Conservation (phyloP, 2,329 filamentous ascomycete species). For the Aureobasidium mangrovei region DNA sequence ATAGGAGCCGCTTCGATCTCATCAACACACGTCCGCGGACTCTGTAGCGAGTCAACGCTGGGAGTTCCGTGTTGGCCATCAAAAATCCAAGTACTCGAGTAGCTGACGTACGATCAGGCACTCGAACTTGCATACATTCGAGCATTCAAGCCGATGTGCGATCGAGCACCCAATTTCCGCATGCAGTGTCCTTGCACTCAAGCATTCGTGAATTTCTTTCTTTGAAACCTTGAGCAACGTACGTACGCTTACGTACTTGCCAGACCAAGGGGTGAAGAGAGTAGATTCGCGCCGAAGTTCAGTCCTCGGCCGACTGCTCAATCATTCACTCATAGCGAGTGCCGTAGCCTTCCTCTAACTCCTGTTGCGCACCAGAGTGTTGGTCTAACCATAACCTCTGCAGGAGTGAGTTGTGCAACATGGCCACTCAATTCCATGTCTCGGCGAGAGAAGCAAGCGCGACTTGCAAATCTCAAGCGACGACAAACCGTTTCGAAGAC, state of each 20-base stretch:
- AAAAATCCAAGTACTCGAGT: no score
- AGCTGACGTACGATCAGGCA: no score
- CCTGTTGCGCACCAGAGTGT: not conserved
- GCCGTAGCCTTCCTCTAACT: not conserved
- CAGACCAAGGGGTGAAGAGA: no score
- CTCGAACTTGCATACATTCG: no score
- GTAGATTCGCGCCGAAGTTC: no score
- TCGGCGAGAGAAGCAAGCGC: not conserved
- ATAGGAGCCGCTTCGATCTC: not conserved
- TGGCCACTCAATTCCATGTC: not conserved
- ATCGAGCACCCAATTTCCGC: no score
- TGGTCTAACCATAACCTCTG: not conserved
- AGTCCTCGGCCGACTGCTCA: no score
- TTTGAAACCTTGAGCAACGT: no score
- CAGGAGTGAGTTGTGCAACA: not conserved
- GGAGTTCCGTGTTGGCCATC: not conserved
- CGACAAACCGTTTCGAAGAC: not conserved
- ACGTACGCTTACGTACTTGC: no score
- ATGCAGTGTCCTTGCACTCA: no score
- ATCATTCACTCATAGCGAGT: not conserved
- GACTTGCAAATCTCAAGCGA: not conserved
- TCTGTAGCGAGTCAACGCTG: not conserved
- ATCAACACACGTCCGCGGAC: constrained; percentile 5
- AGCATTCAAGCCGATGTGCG: no score
- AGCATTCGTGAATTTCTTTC: no score